Conservation (phyloP, 1,284 basidiomycete genomes). For the Ustilago lituana region DNA sequence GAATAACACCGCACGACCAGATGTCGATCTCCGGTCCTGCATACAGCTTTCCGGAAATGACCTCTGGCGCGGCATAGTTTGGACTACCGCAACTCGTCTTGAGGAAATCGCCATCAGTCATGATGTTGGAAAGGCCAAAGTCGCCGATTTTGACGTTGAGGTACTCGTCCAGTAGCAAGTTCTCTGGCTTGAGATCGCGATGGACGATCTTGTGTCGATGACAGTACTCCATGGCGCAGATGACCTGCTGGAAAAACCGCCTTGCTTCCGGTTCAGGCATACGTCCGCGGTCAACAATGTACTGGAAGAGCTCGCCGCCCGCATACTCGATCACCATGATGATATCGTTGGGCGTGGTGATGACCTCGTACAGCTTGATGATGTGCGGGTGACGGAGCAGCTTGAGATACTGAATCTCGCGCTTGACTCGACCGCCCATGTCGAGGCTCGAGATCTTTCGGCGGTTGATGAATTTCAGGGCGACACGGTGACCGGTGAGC, state of each 20-base stretch:
- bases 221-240: conserved; percentile 65
- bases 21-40: conserved; percentile 67
- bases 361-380: conserved; percentile 67
- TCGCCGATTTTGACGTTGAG: conserved; percentile 67
- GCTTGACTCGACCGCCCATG: conserved; percentile 76
- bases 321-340: conserved; percentile 68
- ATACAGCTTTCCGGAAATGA: conserved; percentile 65
- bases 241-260: conserved; percentile 67
- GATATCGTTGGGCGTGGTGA: conserved; percentile 65
- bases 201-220: conserved; percentile 66
- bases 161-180: conserved; percentile 64
- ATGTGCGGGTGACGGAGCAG: conserved; percentile 66
- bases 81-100: conserved; percentile 67
- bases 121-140: conserved; percentile 67
- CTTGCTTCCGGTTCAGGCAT: conserved; percentile 65
- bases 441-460: conserved; percentile 90
- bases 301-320: conserved; percentile 66
- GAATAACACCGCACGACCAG: conserved; percentile 66
- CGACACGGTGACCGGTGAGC: conserved; percentile 92
- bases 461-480: conserved; percentile 97
- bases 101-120: conserved; percentile 67
- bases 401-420: conserved; percentile 73
- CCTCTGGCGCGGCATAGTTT: conserved; percentile 67
- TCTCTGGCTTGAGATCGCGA: conserved; percentile 66
- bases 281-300: conserved; percentile 65